A percentile compares a stretch with the other conserved stretches of the same genome.
phyloP scores from a whole-genome alignment of 257 asterid genomes.

The Solanum tarijense region DNA sequence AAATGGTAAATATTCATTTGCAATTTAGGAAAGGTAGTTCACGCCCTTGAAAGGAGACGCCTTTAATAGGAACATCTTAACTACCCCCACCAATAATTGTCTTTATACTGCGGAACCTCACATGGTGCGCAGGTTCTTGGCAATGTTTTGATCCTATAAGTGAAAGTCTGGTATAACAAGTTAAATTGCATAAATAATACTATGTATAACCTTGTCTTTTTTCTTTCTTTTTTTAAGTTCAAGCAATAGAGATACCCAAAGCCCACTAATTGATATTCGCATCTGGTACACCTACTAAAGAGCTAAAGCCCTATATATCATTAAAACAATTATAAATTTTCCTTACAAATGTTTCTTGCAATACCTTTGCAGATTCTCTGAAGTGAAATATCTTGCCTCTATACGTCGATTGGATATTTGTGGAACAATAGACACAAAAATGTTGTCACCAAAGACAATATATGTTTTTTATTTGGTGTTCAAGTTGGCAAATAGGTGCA shows the following conservation, averaged over 20 bases:
- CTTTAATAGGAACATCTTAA: not conserved
- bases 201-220: not conserved
- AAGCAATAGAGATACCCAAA: not conserved
- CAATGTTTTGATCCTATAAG: not conserved
- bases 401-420: not conserved
- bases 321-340: not conserved
- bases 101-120: not conserved
- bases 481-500: slow-evolving; percentile 12
- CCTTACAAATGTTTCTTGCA: not conserved
- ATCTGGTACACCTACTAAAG: not conserved
- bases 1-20: not conserved
- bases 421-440: not conserved
- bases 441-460: not conserved
- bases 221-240: not conserved
- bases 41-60: not conserved
- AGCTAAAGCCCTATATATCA: not conserved
- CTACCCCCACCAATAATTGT: not conserved
- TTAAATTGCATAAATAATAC: not conserved
- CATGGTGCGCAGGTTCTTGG: not conserved
- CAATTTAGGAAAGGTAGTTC: not conserved
- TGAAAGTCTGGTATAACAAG: not conserved
- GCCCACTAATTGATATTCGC: not conserved
- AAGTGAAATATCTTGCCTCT: not conserved
- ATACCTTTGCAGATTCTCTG: not conserved
- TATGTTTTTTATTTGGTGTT: not conserved